Evolutionary conservation across 306 rosid species (phyloP).

Genomic region (Acmispon strigosus): DNA sequence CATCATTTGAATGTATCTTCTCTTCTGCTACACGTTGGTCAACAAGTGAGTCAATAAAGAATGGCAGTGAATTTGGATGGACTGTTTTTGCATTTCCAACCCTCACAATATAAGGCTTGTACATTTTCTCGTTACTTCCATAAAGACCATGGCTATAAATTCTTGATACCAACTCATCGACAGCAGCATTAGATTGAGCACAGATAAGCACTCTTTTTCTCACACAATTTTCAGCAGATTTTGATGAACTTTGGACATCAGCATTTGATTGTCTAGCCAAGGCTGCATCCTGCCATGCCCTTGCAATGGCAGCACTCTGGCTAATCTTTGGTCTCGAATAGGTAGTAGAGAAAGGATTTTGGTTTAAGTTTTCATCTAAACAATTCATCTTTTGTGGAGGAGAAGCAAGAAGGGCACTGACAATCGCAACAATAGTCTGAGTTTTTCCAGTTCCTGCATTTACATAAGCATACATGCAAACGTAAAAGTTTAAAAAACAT

Average conservation of each 20-base stretch:
- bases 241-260: conserved; percentile 44
- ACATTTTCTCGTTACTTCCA: conserved; percentile 66
- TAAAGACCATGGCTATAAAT: conserved; percentile 77
- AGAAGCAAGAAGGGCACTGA: conserved; percentile 75
- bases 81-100: conserved; percentile 89
- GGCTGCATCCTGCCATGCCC: conserved; percentile 99
- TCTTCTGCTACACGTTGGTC: conserved; percentile 81
- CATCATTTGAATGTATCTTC: conserved; percentile 47
- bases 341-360: conserved; percentile 24
- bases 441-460: conserved; percentile 95
- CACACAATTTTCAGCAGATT: conserved; percentile 37
- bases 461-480: conserved; percentile 25
- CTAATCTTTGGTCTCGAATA: conserved; percentile 40
- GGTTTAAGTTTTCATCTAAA: conserved; percentile 32
- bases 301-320: conserved; percentile 63
- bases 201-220: conserved; percentile 86
- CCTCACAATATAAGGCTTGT: conserved; percentile 95
- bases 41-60: conserved; percentile 87
- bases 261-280: conserved; percentile 70
- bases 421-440: conserved; percentile 85
- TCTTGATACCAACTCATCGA: conserved; percentile 92
- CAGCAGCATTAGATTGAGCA: conserved; percentile 99
- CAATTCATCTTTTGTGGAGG: conserved; percentile 34
- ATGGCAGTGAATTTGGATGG: conserved; percentile 84
- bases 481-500: neutral